These are phyloP conservation scores for Sphagnum fallax DNA, from an alignment of 228 moss, liverwort and hornwort species.

Conservation along the genomic window DNA sequence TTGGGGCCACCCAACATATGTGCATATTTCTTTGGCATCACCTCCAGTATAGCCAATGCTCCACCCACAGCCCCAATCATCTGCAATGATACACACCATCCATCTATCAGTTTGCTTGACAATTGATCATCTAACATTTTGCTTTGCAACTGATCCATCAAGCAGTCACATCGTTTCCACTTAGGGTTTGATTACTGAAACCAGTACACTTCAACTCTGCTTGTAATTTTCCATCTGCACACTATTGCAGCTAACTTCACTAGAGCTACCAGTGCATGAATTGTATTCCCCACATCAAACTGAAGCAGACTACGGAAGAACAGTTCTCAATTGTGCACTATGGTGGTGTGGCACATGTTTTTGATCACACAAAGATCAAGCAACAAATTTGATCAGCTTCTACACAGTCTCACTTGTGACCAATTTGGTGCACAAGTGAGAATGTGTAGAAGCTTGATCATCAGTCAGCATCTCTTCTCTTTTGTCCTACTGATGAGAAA, in stretches of 20 bases:
- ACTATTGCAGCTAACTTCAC: not conserved
- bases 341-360: no score
- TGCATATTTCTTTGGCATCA: slow-evolving; percentile 61
- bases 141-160: not conserved
- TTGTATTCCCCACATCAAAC: not conserved
- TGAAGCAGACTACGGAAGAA: no score
- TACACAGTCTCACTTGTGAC: no score
- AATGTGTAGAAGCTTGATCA: no score
- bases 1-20: slow-evolving; percentile 69
- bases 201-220: no score
- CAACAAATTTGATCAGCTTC: no score
- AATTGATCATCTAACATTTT: not conserved
- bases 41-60: slow-evolving; percentile 46
- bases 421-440: no score
- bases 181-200: not conserved
- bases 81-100: slow-evolving; percentile 6
- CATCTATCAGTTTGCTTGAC: not conserved
- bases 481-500: no score
- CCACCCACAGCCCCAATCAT: slow-evolving; percentile 76
- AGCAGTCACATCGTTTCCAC: not conserved
- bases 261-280: not conserved
- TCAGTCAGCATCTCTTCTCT: no score
- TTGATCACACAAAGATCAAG: no score
- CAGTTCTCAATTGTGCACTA: no score
- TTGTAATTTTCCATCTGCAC: not conserved